These are phyloP conservation scores for Didymella sp. DNA, from an alignment of 2,329 filamentous ascomycete species.

Conservation along the genomic window DNA sequence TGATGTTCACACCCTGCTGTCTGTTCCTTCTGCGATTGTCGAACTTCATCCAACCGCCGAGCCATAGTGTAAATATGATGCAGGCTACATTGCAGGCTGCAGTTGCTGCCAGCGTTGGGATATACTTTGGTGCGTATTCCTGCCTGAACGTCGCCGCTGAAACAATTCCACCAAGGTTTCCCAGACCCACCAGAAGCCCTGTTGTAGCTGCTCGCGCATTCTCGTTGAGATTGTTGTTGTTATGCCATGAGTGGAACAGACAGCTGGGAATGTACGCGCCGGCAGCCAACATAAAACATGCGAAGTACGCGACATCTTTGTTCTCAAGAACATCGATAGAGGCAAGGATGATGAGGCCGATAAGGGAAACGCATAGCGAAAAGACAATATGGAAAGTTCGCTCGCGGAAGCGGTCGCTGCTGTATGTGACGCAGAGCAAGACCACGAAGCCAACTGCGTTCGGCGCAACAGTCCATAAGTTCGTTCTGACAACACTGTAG, in stretches of 20 bases:
- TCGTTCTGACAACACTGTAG: constrained; percentile 55
- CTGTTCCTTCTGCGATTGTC: constrained; percentile 54
- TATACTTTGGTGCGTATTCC: constrained; percentile 58
- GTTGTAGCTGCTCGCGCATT: constrained; percentile 58
- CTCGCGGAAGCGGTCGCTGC: constrained; percentile 56
- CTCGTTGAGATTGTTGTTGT: constrained; percentile 62
- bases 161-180: constrained; percentile 59
- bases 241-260: constrained; percentile 60
- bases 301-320: constrained; percentile 58
- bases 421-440: constrained; percentile 54
- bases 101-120: constrained; percentile 57
- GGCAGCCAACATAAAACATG: constrained; percentile 57
- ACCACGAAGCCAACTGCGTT: constrained; percentile 58
- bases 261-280: constrained; percentile 57
- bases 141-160: constrained; percentile 55
- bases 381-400: constrained; percentile 57
- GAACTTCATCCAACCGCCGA: constrained; percentile 57
- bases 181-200: constrained; percentile 57
- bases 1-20: constrained; percentile 46
- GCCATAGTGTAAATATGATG: constrained; percentile 49
- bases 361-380: constrained; percentile 50
- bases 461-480: constrained; percentile 58
- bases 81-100: constrained; percentile 53
- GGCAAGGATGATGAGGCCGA: constrained; percentile 56
- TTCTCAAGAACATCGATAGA: constrained; percentile 53